Evolutionary conservation across 768 basidiomycete species (phyloP).

Genomic region (Hortiboletus campestris): DNA sequence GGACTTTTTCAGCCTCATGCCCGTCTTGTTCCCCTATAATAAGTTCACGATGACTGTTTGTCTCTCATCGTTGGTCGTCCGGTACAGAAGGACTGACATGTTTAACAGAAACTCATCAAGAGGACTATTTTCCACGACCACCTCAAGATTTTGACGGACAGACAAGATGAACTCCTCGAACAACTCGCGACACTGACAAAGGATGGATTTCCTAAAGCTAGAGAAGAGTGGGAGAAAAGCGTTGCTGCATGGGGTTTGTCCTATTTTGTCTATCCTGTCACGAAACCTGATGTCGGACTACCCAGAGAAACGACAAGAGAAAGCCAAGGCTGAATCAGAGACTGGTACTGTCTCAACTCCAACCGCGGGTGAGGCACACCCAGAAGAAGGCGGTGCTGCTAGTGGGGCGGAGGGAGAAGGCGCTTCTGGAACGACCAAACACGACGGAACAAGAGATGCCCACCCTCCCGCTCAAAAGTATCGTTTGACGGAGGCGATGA

Average conservation of each 20-base stretch:
- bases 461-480: conserved; percentile 78
- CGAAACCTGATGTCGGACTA: neutral
- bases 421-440: conserved; percentile 19
- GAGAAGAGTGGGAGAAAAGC: conserved; percentile 75
- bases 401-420: conserved; percentile 29
- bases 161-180: conserved; percentile 66
- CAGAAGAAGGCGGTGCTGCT: conserved; percentile 33
- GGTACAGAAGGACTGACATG: conserved; percentile 7
- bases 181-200: conserved; percentile 62
- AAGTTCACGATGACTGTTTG: conserved; percentile 87
- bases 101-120: conserved; percentile 82
- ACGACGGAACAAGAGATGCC: conserved; percentile 35
- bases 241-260: conserved; percentile 65
- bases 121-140: conserved; percentile 82
- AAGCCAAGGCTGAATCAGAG: conserved; percentile 38
- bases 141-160: conserved; percentile 56
- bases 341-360: conserved; percentile 34
- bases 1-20: conserved; percentile 87
- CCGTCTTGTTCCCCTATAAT: conserved; percentile 89
- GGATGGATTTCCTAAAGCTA: conserved; percentile 64
- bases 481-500: conserved; percentile 78
- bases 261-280: neutral
- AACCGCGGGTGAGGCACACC: conserved; percentile 19
- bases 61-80: conserved; percentile 5
- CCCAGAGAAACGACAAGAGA: conserved; percentile 58